Base-by-base conservation (phyloP, 2,329 filamentous ascomycete species). In the Aspergillus japonicus region DNA sequence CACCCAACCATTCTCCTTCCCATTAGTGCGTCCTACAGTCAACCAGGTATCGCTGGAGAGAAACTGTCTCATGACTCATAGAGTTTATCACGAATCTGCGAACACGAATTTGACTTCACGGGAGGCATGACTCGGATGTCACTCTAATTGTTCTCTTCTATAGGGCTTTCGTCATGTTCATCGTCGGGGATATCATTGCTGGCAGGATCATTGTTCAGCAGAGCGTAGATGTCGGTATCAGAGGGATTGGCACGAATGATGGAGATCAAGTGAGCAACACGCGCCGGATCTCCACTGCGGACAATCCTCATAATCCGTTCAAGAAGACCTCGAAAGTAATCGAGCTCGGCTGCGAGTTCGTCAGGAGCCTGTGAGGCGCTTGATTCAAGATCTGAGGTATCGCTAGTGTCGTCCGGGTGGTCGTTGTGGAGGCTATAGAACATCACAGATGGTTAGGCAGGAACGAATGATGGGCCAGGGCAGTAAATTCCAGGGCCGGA, bases 211-310 rank as follows among this genome's bases (percentile, higher is more conserved):
- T 61, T 61, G 21, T 66, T 61, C 51, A 74, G 51, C 4, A 58
- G 56, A 6, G 57, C 54, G 47, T 68, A 66, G 16, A 74, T 70
- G 16, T 70, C 62, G 50, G 65, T 54, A 11, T 71, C 61, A 6
- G 71, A 71, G 8, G 68, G 71, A 19, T 71, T 69, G 14, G 70
- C 65, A 33, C 71, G 72, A 47, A 74, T 71, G 23, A 65, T 53
- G 26, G 64, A 57, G 49, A 74, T 57, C 54, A 74, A 49, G 29
- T 52, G 66, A 19, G 62, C 50, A 4, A 74, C 64, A 1, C 62
- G 56, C n/a, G 63, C 65, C 47, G 66, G 63, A 21, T 69, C 62
- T 35, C 62, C 64, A 5, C 68, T 59, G 16, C 64, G 64, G 48
- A 74, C 64, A 26, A 71, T 33, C 7, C 48, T 49, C 39, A 74